These are phyloP conservation scores for Aspergillus egyptiacus DNA, from an alignment of 495 filamentous ascomycete genomes.

Conservation along the genomic window DNA sequence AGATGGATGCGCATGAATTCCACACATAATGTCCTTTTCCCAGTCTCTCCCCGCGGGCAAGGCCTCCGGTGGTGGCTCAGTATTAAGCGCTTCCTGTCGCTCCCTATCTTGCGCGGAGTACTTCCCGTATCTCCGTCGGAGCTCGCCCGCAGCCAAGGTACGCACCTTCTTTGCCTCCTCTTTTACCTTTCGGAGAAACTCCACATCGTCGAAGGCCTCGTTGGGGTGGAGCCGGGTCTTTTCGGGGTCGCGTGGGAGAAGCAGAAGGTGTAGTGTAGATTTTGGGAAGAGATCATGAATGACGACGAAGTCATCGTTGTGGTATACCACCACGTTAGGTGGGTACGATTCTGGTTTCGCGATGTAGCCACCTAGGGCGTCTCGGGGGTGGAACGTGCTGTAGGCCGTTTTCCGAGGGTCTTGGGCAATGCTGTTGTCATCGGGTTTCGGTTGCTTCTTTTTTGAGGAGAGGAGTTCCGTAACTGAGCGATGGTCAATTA, in stretches of 20 bases:
- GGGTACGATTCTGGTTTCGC: slow-evolving; percentile 60
- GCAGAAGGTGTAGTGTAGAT: slow-evolving; percentile 73
- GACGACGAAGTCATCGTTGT: slow-evolving; percentile 65
- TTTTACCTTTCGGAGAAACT: slow-evolving; percentile 62
- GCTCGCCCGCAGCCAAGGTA: slow-evolving; percentile 63
- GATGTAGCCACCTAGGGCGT: slow-evolving; percentile 68
- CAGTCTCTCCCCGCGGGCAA: slow-evolving; percentile 73
- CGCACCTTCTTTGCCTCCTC: slow-evolving; percentile 56
- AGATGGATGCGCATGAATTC: slow-evolving; percentile 79
- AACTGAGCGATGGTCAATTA: slow-evolving; percentile 39
- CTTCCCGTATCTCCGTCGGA: slow-evolving; percentile 62
- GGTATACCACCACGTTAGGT: slow-evolving; percentile 56
- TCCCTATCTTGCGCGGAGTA: slow-evolving; percentile 55
- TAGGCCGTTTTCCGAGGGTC: slow-evolving; percentile 20
- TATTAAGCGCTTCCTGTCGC: slow-evolving; percentile 50
- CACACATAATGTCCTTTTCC: slow-evolving; percentile 66
- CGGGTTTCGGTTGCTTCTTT: slow-evolving; percentile 39
- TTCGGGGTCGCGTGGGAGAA: slow-evolving; percentile 66
- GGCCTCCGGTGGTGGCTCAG: slow-evolving; percentile 35
- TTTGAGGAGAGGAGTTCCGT: slow-evolving; percentile 63
- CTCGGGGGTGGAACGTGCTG: slow-evolving; percentile 38
- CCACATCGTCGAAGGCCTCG: slow-evolving; percentile 64
- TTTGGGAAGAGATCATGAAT: slow-evolving; percentile 86
- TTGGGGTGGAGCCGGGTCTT: slow-evolving; percentile 67
- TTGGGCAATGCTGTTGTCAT: slow-evolving; percentile 23